Percentiles rank a stretch among this genome's conserved stretches.
Conservation (phyloP, 2,329 filamentous ascomycete species). For the Fusarium sp. region DNA sequence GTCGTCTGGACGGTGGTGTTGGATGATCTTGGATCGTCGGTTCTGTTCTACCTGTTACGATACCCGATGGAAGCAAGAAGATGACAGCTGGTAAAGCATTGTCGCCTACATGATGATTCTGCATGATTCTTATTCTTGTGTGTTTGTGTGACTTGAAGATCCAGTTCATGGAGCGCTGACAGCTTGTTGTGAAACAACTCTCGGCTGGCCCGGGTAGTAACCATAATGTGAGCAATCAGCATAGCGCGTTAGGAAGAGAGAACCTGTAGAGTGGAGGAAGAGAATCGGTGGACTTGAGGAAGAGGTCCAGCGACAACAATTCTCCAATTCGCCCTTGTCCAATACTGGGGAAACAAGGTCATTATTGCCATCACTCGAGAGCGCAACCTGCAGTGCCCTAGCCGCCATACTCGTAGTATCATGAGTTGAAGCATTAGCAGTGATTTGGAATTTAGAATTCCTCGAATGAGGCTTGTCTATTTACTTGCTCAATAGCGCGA, state of each 20-base stretch:
- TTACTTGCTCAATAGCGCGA: background rate
- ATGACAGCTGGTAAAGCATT: slow-evolving; percentile 7
- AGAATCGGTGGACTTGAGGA: background rate
- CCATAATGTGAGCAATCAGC: background rate
- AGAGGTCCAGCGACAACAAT: too few relatives aligned
- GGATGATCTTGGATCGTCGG: slow-evolving; percentile 8
- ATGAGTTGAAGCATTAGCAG: background rate
- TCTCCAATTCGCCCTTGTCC: background rate
- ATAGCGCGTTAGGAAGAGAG: background rate
- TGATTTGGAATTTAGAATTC: background rate
- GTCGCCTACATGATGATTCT: slow-evolving; percentile 3
- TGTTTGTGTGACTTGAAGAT: background rate
- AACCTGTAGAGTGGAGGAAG: too few relatives aligned
- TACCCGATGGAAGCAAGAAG: slow-evolving; percentile 23
- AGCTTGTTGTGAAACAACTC: background rate
- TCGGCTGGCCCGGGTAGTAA: background rate
- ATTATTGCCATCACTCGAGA: background rate
- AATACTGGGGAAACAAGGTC: background rate
- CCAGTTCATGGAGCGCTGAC: background rate
- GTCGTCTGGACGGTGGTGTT: background rate
- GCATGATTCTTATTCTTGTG: background rate
- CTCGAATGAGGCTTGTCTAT: background rate
- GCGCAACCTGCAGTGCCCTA: background rate
- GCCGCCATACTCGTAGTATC: background rate
- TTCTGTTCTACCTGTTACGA: slow-evolving; percentile 20